Base-by-base conservation (phyloP, 768 basidiomycete species). In the Russula sp. region DNA sequence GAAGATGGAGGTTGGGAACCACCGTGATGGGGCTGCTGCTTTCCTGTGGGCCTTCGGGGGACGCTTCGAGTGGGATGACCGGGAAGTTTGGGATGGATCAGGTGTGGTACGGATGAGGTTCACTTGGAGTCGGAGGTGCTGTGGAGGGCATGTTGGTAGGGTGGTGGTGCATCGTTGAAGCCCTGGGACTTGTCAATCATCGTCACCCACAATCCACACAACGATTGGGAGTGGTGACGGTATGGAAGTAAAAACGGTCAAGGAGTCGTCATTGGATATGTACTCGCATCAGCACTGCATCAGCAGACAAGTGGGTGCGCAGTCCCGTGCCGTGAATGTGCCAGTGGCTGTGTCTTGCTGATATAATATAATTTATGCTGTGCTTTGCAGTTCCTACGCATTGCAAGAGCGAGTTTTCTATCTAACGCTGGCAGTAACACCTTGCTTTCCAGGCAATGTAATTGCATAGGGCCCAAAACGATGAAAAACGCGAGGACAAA, bases 171-270 rank as follows among this genome's bases (percentile, higher is more conserved):
- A 24, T 66, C 67, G 18, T 38, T 51, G 46, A 61, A 61, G 24
- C n/a, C 34, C 36, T 58, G 30, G 5, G 65, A 61, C 32, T 67
- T 67, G 46, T 67, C 63, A 26, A 67, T 67, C 66, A 67, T 67
- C 32, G 42, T 51, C 24, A 24, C 20, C 32, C n/a, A 13, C 34
- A 9, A 24, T 9, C 32, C n/a, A 13, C 34, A 9, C 50, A 4
- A 14, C 5, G 52, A 28, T 22, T n/a, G 28, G 14, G 57, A 22
- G 13, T 32, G 52, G 14, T 34, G 49, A 24, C 14, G 18, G 53
- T 14, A 16, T 13, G 24, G 40, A 14, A 5, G 48, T 42, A 13
- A 34, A 34, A 57, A 24, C 5, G 42, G 20, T 59, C 16, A 59
- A 30, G 9, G n/a, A 22, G 36, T 5, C 6, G 36, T 24, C 7